Percentiles rank a stretch among this genome's conserved stretches.
Evolutionary conservation across 306 rosid genomes (phyloP).

Genomic region (Rosa rugosa): DNA sequence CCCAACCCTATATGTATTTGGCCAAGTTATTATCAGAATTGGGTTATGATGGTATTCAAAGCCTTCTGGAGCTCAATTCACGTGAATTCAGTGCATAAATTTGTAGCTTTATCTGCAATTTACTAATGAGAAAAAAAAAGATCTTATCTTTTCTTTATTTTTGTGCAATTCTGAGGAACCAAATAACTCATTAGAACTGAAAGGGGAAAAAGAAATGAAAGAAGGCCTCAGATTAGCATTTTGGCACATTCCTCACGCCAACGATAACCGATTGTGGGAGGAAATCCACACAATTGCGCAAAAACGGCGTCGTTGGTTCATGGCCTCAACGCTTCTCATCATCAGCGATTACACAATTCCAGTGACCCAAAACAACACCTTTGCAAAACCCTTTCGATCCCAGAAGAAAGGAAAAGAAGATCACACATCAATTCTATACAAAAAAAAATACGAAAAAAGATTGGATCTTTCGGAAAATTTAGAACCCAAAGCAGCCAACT

Average conservation of each 20-base stretch:
- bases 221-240: conserved; percentile 78
- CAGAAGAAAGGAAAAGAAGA: neutral
- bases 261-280: conserved; percentile 47
- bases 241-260: conserved; percentile 71
- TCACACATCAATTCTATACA: neutral
- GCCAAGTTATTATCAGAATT: conserved; percentile 21
- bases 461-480: neutral
- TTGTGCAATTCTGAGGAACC: neutral
- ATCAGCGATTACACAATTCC: neutral
- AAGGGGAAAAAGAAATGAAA: neutral
- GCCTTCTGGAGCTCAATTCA: conserved; percentile 7
- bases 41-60: conserved; percentile 17
- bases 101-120: neutral
- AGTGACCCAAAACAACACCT: neutral
- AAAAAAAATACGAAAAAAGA: neutral
- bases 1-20: conserved; percentile 20
- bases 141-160: neutral
- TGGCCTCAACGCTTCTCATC: conserved; percentile 24
- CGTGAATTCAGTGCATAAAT: neutral
- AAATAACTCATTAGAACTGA: neutral
- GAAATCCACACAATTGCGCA: conserved; percentile 50
- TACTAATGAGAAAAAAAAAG: neutral
- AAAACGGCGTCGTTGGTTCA: conserved; percentile 40
- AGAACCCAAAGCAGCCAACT: neutral
- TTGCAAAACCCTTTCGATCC: neutral